These are phyloP conservation scores for Fusarium ramigenum DNA, from an alignment of 2,329 filamentous ascomycete genomes.

Conservation along the genomic window DNA sequence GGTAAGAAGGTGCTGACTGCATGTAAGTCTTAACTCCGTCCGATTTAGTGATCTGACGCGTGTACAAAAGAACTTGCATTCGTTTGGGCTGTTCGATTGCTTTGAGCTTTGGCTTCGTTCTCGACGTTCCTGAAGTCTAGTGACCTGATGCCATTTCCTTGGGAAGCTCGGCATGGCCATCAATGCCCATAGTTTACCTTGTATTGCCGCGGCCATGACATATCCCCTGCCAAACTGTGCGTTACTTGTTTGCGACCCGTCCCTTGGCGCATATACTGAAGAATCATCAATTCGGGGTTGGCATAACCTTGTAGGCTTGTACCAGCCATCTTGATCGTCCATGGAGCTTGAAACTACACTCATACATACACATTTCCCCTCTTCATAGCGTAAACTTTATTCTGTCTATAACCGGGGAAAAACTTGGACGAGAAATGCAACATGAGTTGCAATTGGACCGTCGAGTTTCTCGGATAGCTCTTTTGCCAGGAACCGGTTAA, in stretches of 20 bases:
- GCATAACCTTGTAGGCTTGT: background rate
- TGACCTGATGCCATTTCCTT: background rate
- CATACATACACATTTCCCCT: background rate
- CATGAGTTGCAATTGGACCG: background rate
- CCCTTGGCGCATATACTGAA: slow-evolving; percentile 1
- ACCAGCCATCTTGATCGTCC: background rate
- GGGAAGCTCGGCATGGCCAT: background rate
- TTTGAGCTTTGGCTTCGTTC: background rate
- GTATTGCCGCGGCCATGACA: background rate
- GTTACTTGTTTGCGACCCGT: background rate
- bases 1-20: background rate
- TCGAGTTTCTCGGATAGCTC: background rate
- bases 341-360: background rate
- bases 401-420: background rate
- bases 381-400: slow-evolving; percentile 2
- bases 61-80: background rate
- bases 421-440: background rate
- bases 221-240: background rate
- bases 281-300: background rate
- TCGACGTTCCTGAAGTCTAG: background rate
- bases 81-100: background rate
- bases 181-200: background rate
- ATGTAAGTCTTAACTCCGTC: background rate
- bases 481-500: background rate
- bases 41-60: background rate